phyloP scores from a whole-genome alignment of 2,329 filamentous ascomycete genomes.

The Fusarium circinatum region DNA sequence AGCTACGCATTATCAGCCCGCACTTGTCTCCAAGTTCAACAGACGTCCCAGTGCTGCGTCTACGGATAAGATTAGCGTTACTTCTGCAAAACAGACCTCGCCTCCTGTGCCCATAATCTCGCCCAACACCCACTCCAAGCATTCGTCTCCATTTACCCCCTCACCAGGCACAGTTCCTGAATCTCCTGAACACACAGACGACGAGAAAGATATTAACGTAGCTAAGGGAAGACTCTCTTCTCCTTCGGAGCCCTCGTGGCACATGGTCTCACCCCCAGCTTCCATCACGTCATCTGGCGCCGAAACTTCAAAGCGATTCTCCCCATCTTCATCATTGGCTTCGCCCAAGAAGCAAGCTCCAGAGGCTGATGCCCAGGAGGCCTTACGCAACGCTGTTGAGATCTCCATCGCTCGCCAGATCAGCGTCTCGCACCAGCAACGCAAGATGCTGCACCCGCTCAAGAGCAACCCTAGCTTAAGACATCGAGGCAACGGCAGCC shows the following conservation, averaged over 20 bases:
- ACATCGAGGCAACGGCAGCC: slow-evolving; percentile 30
- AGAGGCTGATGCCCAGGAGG: slow-evolving; percentile 41
- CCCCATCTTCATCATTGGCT: slow-evolving; percentile 25
- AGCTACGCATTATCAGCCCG: slow-evolving; percentile 13
- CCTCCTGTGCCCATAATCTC: slow-evolving; percentile 19
- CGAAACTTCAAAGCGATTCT: slow-evolving; percentile 17
- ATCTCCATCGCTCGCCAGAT: slow-evolving; percentile 76
- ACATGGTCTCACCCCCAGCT: slow-evolving; percentile 57
- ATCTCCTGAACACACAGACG: slow-evolving; percentile 50
- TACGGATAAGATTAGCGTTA: slow-evolving; percentile 13
- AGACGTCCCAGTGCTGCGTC: slow-evolving; percentile 34
- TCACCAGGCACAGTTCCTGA: slow-evolving; percentile 50
- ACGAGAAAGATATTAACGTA: slow-evolving; percentile 42
- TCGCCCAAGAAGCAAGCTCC: slow-evolving; percentile 40
- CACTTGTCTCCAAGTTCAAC: slow-evolving; percentile 41
- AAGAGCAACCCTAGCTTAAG: slow-evolving; percentile 49
- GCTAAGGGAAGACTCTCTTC: slow-evolving; percentile 49
- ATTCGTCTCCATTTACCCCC: slow-evolving; percentile 35
- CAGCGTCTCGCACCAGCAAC: slow-evolving; percentile 70
- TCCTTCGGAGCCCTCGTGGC: slow-evolving; percentile 57
- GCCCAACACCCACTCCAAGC: slow-evolving; percentile 13
- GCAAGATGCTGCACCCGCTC: slow-evolving; percentile 67
- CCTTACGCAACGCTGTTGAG: slow-evolving; percentile 67
- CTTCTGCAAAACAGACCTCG: slow-evolving; percentile 14
- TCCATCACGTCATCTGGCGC: slow-evolving; percentile 43